These are phyloP conservation scores for Tubosaeta brunneosetosa DNA, from an alignment of 768 basidiomycete species.

Conservation along the genomic window DNA sequence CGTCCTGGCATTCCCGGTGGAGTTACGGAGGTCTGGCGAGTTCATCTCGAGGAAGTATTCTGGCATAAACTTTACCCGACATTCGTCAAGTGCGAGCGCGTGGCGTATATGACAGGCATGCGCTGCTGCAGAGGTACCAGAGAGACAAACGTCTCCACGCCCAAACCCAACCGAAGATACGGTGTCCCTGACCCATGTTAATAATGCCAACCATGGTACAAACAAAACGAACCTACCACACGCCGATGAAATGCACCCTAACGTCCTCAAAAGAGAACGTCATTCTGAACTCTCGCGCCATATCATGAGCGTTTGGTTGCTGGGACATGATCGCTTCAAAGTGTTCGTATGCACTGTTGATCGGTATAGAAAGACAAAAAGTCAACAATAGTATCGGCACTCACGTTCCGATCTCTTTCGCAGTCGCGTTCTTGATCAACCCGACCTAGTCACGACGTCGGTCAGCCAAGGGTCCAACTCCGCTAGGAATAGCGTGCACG, in stretches of 20 bases:
- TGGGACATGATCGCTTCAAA: conserved; percentile 12
- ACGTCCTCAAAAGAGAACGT: conserved; percentile 42
- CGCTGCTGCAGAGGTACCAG: conserved; percentile 51
- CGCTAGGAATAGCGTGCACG: neutral
- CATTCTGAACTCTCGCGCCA: conserved; percentile 34
- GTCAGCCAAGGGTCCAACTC: neutral
- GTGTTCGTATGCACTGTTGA: conserved; percentile 14
- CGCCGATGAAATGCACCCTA: conserved; percentile 46
- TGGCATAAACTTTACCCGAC: conserved; percentile 52
- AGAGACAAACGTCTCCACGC: conserved; percentile 39
- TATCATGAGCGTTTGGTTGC: conserved; percentile 14
- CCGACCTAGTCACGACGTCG: conserved; percentile 22
- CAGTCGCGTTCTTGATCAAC: conserved; percentile 23
- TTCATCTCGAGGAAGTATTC: conserved; percentile 30
- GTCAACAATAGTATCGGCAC: neutral
- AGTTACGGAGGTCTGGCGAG: conserved; percentile 11
- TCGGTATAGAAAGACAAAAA: neutral
- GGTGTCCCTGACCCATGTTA: conserved; percentile 46
- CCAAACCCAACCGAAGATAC: conserved; percentile 58
- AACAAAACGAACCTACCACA: conserved; percentile 35
- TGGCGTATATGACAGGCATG: conserved; percentile 57
- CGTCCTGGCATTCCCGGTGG: conserved; percentile 24
- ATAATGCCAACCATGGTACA: neutral
- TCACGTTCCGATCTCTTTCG: conserved; percentile 25
- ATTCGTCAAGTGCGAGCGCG: conserved; percentile 58